Percentiles rank a stretch among this genome's conserved stretches.
phyloP scores from a whole-genome alignment of 164 flowering plant species.

The Piper longum region DNA sequence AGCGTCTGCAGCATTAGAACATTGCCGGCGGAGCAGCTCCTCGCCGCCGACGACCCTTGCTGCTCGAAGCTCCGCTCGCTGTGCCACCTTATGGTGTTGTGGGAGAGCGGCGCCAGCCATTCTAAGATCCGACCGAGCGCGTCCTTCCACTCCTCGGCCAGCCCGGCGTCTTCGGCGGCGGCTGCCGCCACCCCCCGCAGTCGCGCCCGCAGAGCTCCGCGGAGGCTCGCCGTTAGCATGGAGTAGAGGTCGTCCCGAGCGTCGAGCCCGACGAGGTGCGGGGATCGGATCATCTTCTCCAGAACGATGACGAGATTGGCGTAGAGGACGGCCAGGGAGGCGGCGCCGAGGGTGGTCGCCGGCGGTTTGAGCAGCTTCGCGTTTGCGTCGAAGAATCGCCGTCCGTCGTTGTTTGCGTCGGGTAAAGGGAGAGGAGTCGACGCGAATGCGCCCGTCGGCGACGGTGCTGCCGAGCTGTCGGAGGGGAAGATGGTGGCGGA shows the following conservation, averaged over 20 bases:
- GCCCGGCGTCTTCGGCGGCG: conserved; percentile 43
- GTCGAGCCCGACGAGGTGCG: conserved; percentile 69
- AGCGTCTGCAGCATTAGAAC: conserved; percentile 72
- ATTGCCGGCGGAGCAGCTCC: conserved; percentile 24
- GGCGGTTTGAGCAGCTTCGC: conserved; percentile 52
- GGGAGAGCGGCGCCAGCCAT: conserved; percentile 83
- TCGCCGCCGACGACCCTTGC: conserved; percentile 32
- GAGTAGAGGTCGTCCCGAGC: conserved; percentile 80
- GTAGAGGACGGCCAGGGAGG: conserved; percentile 66
- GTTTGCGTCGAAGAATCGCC: conserved; percentile 42
- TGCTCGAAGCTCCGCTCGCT: conserved; percentile 92
- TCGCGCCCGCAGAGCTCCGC: conserved; percentile 47
- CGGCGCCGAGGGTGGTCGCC: conserved; percentile 46
- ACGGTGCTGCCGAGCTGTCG: conserved; percentile 18
- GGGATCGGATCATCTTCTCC: conserved; percentile 77
- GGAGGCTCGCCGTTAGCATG: conserved; percentile 61
- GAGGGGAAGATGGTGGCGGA: conserved; percentile 65
- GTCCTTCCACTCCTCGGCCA: conserved; percentile 77
- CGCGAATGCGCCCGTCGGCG: conserved; percentile 25
- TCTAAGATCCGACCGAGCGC: conserved; percentile 61
- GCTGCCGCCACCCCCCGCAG: conserved; percentile 62
- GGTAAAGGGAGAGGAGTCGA: conserved; percentile 14
- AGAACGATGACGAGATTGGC: conserved; percentile 69
- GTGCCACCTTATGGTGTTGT: conserved; percentile 92
- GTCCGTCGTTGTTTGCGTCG: background rate